phyloP scores from a whole-genome alignment of 371 early-diverging fungal genomes.

The Massospora cicadina region DNA sequence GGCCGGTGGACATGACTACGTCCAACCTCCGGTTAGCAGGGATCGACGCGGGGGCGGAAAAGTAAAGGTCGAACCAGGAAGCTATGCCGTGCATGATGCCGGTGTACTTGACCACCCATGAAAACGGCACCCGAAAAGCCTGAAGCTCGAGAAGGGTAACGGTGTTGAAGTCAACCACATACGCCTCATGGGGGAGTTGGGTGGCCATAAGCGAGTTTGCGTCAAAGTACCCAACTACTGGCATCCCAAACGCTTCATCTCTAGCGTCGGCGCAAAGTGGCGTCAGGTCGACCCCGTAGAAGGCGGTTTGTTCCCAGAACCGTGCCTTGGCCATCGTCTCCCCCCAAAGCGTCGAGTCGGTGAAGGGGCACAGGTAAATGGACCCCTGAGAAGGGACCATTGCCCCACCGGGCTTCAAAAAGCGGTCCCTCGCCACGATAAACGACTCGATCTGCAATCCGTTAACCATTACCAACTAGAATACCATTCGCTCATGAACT shows the following conservation, averaged over 20 bases:
- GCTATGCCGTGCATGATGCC: conserved; percentile 87
- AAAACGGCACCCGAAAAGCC: conserved; percentile 69
- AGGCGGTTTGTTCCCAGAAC: conserved; percentile 71
- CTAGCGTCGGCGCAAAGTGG: conserved; percentile 62
- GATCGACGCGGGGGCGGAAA: conserved; percentile 25
- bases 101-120: conserved; percentile 66
- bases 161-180: conserved; percentile 65
- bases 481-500: conserved; percentile 84
- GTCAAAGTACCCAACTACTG: conserved; percentile 89
- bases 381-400: conserved; percentile 78
- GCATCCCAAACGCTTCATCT: conserved; percentile 74
- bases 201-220: conserved; percentile 59
- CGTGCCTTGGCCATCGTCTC: conserved; percentile 85
- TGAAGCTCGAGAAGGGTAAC: conserved; percentile 53
- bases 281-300: conserved; percentile 86
- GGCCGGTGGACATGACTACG: conserved; percentile 64
- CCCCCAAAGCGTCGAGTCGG: conserved; percentile 64
- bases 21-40: conserved; percentile 8
- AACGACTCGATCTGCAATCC: conserved; percentile 28
- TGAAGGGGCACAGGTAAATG: conserved; percentile 76
- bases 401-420: conserved; percentile 79
- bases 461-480: background rate
- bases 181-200: conserved; percentile 27
- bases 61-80: conserved; percentile 92
- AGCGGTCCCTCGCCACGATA: conserved; percentile 72